Evolutionary conservation across 768 basidiomycete genomes (phyloP).

Genomic region (Galerina sulciceps): DNA sequence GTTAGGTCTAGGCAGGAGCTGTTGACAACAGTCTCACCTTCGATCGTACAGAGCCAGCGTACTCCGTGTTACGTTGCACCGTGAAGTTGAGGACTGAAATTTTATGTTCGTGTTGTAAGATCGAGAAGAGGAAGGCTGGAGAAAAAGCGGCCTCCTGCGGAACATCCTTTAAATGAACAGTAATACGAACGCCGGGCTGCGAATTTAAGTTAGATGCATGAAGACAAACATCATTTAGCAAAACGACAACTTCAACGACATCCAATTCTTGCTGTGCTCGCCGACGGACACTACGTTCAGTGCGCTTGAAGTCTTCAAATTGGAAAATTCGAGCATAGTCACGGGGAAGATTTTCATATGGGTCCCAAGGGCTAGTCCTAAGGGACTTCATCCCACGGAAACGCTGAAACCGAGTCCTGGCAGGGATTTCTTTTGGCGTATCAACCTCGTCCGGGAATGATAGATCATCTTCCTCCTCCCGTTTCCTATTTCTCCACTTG

Average conservation of each 20-base stretch:
- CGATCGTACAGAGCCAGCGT: conserved; percentile 83
- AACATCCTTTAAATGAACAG: conserved; percentile 74
- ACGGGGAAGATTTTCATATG: conserved; percentile 91
- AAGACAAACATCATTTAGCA: background rate
- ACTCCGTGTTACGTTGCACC: conserved; percentile 95
- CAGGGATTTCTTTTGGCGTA: conserved; percentile 85
- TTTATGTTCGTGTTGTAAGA: conserved; percentile 97
- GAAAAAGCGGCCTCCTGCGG: conserved; percentile 60
- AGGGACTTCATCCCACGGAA: conserved; percentile 92
- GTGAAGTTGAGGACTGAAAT: conserved; percentile 90
- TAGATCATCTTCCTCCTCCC: conserved; percentile 80
- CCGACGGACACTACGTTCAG: conserved; percentile 71
- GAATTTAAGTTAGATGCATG: background rate
- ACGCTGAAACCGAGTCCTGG: conserved; percentile 84
- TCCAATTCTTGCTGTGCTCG: conserved; percentile 64
- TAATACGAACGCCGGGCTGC: conserved; percentile 84
- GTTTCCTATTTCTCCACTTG: conserved; percentile 69
- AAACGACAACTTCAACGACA: conserved; percentile 63
- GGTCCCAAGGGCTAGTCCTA: conserved; percentile 96
- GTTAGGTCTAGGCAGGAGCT: background rate
- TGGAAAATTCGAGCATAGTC: conserved; percentile 97
- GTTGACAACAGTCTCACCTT: conserved; percentile 57
- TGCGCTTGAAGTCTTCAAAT: conserved; percentile 93
- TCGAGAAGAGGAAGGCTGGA: conserved; percentile 75
- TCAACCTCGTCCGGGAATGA: conserved; percentile 97